These are phyloP conservation scores for Wickerhamiella infanticola DNA, from an alignment of 1,139 yeast genomes.

Conservation along the genomic window DNA sequence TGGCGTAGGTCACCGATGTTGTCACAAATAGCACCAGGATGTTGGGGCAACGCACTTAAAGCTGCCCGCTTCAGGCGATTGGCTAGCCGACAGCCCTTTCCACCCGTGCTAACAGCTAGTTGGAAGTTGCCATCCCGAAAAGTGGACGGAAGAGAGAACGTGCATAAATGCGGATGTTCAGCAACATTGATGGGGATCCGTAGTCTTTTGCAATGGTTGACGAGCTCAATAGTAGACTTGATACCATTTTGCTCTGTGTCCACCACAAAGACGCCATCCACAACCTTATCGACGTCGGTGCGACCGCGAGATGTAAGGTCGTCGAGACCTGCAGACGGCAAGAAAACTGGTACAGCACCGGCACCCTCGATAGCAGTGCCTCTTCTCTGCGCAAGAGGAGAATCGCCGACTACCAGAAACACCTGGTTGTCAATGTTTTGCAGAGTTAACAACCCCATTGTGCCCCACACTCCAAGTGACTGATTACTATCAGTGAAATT, in stretches of 20 bases:
- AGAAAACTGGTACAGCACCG: slow-evolving; percentile 44
- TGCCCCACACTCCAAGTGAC: neutral
- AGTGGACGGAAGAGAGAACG: slow-evolving; percentile 65
- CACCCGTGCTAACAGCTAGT: slow-evolving; percentile 71
- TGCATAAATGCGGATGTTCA: slow-evolving; percentile 55
- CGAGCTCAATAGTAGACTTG: slow-evolving; percentile 23
- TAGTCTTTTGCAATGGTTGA: slow-evolving; percentile 35
- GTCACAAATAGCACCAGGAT: slow-evolving; percentile 53
- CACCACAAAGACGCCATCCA: slow-evolving; percentile 58
- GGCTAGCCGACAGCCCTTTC: slow-evolving; percentile 83
- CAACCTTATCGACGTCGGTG: slow-evolving; percentile 40
- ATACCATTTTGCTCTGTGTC: slow-evolving; percentile 22
- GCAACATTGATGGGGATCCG: slow-evolving; percentile 75
- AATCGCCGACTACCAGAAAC: slow-evolving; percentile 48
- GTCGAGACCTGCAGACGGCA: slow-evolving; percentile 19
- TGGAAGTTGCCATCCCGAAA: slow-evolving; percentile 60
- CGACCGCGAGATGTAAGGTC: slow-evolving; percentile 49
- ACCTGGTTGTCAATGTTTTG: slow-evolving; percentile 36
- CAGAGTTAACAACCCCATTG: slow-evolving; percentile 33
- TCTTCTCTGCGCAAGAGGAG: slow-evolving; percentile 38
- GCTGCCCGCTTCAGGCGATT: slow-evolving; percentile 65
- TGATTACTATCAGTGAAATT: neutral
- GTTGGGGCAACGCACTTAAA: slow-evolving; percentile 45
- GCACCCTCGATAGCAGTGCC: slow-evolving; percentile 34
- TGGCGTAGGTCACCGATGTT: slow-evolving; percentile 54